Evolutionary conservation across 306 rosid species (phyloP).

Genomic region (Potentilla sterilis): DNA sequence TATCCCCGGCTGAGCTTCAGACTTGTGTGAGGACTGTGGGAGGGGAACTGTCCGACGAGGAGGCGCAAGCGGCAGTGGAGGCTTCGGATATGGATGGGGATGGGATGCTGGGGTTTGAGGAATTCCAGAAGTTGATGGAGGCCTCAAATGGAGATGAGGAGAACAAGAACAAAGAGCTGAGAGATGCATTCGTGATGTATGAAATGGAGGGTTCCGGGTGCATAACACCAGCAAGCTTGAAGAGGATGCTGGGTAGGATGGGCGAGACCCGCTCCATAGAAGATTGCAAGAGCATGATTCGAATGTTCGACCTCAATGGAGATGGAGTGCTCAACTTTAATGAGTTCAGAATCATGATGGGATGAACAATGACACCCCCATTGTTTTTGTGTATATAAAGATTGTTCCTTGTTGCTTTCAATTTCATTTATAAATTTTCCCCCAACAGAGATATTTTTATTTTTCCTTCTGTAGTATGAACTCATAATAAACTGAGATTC

Average conservation of each 20-base stretch:
- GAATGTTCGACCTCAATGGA: constrained; percentile 33
- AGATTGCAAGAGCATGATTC: constrained; percentile 31
- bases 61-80: constrained; percentile 28
- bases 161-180: constrained; percentile 25
- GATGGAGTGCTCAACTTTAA: constrained; percentile 40
- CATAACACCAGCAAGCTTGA: constrained; percentile 35
- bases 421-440: not conserved
- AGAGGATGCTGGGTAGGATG: constrained; percentile 29
- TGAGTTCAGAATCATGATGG: constrained; percentile 33
- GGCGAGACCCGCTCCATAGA: constrained; percentile 28
- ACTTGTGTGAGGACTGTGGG: constrained; percentile 26
- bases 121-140: constrained; percentile 35
- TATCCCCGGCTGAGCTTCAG: constrained; percentile 37
- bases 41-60: constrained; percentile 26
- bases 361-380: not conserved
- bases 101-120: constrained; percentile 32
- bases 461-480: not conserved
- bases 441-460: not conserved
- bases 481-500: not conserved
- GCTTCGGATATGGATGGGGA: constrained; percentile 35
- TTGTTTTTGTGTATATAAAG: not conserved
- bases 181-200: constrained; percentile 34
- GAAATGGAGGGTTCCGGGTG: constrained; percentile 30
- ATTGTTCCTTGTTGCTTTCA: not conserved
- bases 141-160: constrained; percentile 5